Conservation (phyloP, 192 early-diverging fungal genomes). For the Linnemannia schmuckeri region DNA sequence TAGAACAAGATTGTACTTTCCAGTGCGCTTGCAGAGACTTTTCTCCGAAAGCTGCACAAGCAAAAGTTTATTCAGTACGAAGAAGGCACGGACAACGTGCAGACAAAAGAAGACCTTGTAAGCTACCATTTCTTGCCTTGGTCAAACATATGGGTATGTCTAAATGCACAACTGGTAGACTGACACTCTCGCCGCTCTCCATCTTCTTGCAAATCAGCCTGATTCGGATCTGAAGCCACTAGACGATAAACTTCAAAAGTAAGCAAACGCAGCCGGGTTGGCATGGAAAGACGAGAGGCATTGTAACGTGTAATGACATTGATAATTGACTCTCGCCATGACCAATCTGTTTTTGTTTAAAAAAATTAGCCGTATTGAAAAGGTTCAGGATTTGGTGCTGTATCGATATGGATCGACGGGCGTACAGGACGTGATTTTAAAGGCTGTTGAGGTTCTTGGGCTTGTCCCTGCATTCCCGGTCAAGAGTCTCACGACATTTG, state of each 20-base stretch:
- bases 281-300: too few relatives aligned
- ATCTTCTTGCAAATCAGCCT: slow-evolving; percentile 23
- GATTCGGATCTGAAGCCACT: slow-evolving; percentile 63
- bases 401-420: slow-evolving; percentile 89
- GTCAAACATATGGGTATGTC: background rate
- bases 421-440: slow-evolving; percentile 77
- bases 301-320: background rate
- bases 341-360: background rate
- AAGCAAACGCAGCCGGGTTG: background rate
- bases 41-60: slow-evolving; percentile 72
- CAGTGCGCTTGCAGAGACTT: slow-evolving; percentile 74
- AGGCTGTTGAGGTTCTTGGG: slow-evolving; percentile 74
- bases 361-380: slow-evolving; percentile 63
- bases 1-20: slow-evolving; percentile 70
- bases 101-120: slow-evolving; percentile 62
- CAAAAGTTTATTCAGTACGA: slow-evolving; percentile 69
- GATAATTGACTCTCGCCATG: background rate
- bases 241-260: slow-evolving; percentile 68
- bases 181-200: background rate
- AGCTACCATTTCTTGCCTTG: background rate
- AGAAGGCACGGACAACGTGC: slow-evolving; percentile 70
- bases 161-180: background rate
- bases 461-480: slow-evolving; percentile 83
- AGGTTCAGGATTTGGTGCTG: slow-evolving; percentile 81
- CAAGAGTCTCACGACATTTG: slow-evolving; percentile 78